Percentiles rank a stretch among this genome's conserved stretches.
These are phyloP conservation scores for Pseudotulostoma volvatum DNA, from an alignment of 495 filamentous ascomycete genomes.

Conservation along the genomic window DNA sequence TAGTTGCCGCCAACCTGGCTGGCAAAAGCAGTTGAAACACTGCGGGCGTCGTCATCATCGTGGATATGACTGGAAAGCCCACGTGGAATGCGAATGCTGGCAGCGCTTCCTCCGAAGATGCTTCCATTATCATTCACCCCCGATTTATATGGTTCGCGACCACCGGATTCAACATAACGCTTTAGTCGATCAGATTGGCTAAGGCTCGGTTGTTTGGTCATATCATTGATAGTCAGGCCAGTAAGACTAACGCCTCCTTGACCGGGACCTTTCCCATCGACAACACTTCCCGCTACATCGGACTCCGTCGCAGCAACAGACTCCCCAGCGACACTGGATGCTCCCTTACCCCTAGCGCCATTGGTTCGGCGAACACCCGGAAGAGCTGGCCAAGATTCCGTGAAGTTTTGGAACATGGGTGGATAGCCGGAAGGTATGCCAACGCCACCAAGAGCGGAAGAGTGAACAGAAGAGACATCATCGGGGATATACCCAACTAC, in stretches of 20 bases:
- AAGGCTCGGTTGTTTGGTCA: conserved; percentile 59
- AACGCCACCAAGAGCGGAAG: conserved; percentile 73
- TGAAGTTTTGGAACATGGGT: conserved; percentile 88
- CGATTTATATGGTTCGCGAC: conserved; percentile 32
- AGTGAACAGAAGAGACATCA: conserved; percentile 91
- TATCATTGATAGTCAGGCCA: conserved; percentile 61
- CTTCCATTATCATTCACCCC: conserved; percentile 42
- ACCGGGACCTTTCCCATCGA: conserved; percentile 58
- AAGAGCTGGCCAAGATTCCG: conserved; percentile 76
- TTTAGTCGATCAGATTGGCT: conserved; percentile 75
- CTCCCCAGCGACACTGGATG: conserved; percentile 72
- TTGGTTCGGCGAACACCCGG: conserved; percentile 44
- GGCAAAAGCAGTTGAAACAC: conserved; percentile 87
- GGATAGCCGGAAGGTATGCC: conserved; percentile 70
- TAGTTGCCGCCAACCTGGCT: conserved; percentile 85
- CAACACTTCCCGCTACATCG: conserved; percentile 53
- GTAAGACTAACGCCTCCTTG: conserved; percentile 74
- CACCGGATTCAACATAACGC: conserved; percentile 73
- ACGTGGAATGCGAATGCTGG: conserved; percentile 38
- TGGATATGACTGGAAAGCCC: conserved; percentile 32
- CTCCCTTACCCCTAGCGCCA: conserved; percentile 43
- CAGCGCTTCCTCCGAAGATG: conserved; percentile 60
- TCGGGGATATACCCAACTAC: conserved; percentile 90
- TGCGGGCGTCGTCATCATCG: conserved; percentile 83
- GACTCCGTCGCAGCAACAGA: conserved; percentile 80